These are phyloP conservation scores for Monilinia fructicola DNA, from an alignment of 2,329 filamentous ascomycete genomes.

Conservation along the genomic window DNA sequence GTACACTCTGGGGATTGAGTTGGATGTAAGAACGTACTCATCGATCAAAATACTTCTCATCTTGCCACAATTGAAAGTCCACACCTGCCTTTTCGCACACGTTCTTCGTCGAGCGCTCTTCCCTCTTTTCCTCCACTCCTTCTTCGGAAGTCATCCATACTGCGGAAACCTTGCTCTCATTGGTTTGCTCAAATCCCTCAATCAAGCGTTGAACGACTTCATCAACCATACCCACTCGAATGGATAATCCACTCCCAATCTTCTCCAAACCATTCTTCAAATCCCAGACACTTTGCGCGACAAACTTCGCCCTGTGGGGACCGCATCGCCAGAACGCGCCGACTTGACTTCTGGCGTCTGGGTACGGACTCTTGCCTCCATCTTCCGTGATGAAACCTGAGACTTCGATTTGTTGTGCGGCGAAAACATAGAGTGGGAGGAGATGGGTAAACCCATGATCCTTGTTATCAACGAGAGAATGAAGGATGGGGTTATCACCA, in stretches of 20 bases:
- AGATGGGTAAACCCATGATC: slow-evolving; percentile 64
- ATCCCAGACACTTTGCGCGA: slow-evolving; percentile 72
- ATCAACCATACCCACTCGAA: slow-evolving; percentile 61
- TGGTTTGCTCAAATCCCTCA: slow-evolving; percentile 45
- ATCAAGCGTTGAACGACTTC: slow-evolving; percentile 62
- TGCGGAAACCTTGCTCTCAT: slow-evolving; percentile 51
- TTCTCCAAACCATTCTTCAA: slow-evolving; percentile 61
- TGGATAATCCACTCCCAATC: slow-evolving; percentile 58
- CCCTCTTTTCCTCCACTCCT: slow-evolving; percentile 65
- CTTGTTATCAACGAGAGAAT: slow-evolving; percentile 51
- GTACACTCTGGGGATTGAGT: not conserved
- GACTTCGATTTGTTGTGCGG: slow-evolving; percentile 69
- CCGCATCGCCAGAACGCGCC: slow-evolving; percentile 73
- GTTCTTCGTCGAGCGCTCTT: slow-evolving; percentile 57
- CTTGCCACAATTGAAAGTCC: slow-evolving; percentile 64
- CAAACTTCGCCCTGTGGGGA: slow-evolving; percentile 68
- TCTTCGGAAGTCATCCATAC: slow-evolving; percentile 76
- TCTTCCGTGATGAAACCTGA: slow-evolving; percentile 65
- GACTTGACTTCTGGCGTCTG: slow-evolving; percentile 63
- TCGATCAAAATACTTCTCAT: slow-evolving; percentile 80
- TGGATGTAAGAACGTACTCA: slow-evolving; percentile 57
- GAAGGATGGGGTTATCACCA: slow-evolving; percentile 71
- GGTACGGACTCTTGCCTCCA: slow-evolving; percentile 59
- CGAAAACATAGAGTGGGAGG: slow-evolving; percentile 68
- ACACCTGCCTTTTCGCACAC: slow-evolving; percentile 54